Base-by-base conservation (phyloP, 2,329 filamentous ascomycete genomes). In the Trichoderma afroharzianum region DNA sequence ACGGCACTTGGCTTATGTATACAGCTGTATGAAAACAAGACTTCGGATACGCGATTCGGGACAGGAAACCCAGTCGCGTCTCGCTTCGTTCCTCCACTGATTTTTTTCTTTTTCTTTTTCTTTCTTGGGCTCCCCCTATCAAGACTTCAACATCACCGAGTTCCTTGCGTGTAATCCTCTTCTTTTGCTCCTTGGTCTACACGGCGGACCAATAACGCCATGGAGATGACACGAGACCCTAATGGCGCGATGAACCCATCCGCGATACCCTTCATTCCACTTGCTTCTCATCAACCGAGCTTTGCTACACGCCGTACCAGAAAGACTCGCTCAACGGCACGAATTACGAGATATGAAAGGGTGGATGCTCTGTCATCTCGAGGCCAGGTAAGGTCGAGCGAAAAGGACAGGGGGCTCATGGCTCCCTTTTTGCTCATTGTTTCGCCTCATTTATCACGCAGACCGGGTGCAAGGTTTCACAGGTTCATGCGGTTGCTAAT, bases 211-310 rank as follows among this genome's bases (percentile, higher is more conserved):
- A 59, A 14, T 33, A n/a, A 43, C 30, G 24, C 28, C n/a, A 62
- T 69, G 67, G 26, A 30, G 30, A 39, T 7, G n/a, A 21, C 15
- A 12, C 28, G 18, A 53, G 58, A 63, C 39, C 36, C n/a, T 9
- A 21, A 79, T 79, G 78, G 26, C 33, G n/a, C 21, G 14, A 80
- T 80, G 78, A 80, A 80, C 72, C 78, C 78, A 4, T 74, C 73
- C 21, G 78, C 78, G 8, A 71, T 73, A n/a, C 72, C 74, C 21
- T 79, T 79, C 62, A 72, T 74, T 21, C 78, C 78, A 32, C 71
- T 62, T 12, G 50, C 61, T 33, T 69, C 61, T 39, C 53, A 73
- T 28, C 57, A 62, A 30, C 62, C 50, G 26, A 57, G 55, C 33
- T 47, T 66, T 62, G 39, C 68, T 36, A 15, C 21, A 21, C 71